phyloP scores from a whole-genome alignment of 768 basidiomycete genomes.

The Russula sp. region DNA sequence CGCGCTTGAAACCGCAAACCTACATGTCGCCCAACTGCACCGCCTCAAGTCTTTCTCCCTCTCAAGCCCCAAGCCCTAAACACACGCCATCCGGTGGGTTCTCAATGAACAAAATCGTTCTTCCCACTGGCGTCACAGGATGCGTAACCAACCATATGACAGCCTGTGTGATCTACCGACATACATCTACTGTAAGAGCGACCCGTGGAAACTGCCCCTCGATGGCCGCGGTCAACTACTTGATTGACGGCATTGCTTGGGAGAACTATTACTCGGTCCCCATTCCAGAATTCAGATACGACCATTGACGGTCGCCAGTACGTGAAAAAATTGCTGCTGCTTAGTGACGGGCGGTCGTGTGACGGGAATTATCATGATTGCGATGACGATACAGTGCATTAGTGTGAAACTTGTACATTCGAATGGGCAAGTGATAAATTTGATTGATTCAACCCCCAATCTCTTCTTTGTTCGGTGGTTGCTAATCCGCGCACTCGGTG shows the following conservation, averaged over 20 bases:
- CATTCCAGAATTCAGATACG: slow-evolving; percentile 39
- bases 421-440: background rate
- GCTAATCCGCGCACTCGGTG: too few species aligned
- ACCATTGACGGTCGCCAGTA: slow-evolving; percentile 40
- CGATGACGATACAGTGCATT: too few species aligned
- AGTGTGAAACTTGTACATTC: background rate
- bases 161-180: slow-evolving; percentile 44
- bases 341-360: background rate
- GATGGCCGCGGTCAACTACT: slow-evolving; percentile 43
- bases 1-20: slow-evolving; percentile 49
- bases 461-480: background rate
- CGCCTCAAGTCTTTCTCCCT: slow-evolving; percentile 12
- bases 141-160: slow-evolving; percentile 42
- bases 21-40: slow-evolving; percentile 45
- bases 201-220: slow-evolving; percentile 30
- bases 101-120: slow-evolving; percentile 50
- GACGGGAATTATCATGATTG: background rate
- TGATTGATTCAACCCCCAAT: background rate
- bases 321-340: background rate
- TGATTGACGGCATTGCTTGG: slow-evolving; percentile 41
- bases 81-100: slow-evolving; percentile 42
- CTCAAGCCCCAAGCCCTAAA: too few species aligned
- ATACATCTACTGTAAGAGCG: slow-evolving; percentile 41
- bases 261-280: slow-evolving; percentile 48
- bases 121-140: slow-evolving; percentile 44